Evolutionary conservation across 257 asterid genomes (phyloP).

Genomic region (Plantago major): DNA sequence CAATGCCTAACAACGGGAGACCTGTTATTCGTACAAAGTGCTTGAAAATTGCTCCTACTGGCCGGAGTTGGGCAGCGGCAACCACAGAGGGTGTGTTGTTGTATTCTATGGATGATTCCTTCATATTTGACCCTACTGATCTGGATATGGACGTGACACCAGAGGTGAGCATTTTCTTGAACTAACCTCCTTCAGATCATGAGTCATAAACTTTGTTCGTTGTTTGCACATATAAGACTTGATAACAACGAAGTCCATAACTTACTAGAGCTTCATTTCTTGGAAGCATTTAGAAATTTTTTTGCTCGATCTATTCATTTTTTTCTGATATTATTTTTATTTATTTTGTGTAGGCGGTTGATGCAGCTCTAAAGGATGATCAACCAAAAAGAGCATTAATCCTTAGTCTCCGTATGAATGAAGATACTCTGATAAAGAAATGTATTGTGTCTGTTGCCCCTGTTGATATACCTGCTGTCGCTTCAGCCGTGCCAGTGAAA

Average conservation of each 20-base stretch:
- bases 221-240: no score
- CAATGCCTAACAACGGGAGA: slow-evolving; percentile 87
- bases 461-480: slow-evolving; percentile 74
- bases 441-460: slow-evolving; percentile 65
- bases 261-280: background rate
- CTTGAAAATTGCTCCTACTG: slow-evolving; percentile 94
- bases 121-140: slow-evolving; percentile 96
- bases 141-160: slow-evolving; percentile 97
- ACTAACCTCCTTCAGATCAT: background rate
- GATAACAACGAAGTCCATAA: background rate
- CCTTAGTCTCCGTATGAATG: slow-evolving; percentile 90
- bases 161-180: slow-evolving; percentile 48
- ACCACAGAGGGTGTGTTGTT: slow-evolving; percentile 93
- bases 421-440: slow-evolving; percentile 78
- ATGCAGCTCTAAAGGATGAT: slow-evolving; percentile 63
- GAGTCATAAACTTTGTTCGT: no score
- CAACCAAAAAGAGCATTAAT: slow-evolving; percentile 71
- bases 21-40: slow-evolving; percentile 80
- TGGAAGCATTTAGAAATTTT: background rate
- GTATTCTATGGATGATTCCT: slow-evolving; percentile 87
- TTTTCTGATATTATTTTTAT: slow-evolving; percentile 14
- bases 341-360: slow-evolving; percentile 61
- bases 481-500: slow-evolving; percentile 70
- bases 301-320: no score
- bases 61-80: slow-evolving; percentile 98